phyloP scores from a whole-genome alignment of 768 basidiomycete species.

The Galerina marginata region DNA sequence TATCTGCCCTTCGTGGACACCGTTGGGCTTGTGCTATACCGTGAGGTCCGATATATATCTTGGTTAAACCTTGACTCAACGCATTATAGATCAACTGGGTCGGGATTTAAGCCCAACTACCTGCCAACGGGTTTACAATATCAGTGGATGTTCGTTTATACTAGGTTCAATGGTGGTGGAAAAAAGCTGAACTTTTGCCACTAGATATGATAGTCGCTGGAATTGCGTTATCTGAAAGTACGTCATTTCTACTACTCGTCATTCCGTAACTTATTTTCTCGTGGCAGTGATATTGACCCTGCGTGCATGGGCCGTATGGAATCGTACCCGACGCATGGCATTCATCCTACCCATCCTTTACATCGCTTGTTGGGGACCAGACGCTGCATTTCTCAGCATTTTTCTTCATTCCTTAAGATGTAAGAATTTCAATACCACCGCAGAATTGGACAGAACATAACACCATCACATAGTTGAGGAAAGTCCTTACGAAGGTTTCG shows the following conservation, averaged over 20 bases:
- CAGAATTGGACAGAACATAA: background rate
- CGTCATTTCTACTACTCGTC: background rate
- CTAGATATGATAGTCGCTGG: constrained; percentile 12
- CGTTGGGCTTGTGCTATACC: constrained; percentile 13
- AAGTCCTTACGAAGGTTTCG: constrained; percentile 6
- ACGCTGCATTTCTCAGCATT: constrained; percentile 11
- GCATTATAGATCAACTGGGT: background rate
- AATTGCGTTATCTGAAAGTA: constrained; percentile 7
- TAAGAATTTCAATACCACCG: background rate
- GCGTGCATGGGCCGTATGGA: constrained; percentile 29
- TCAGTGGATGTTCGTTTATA: constrained; percentile 3
- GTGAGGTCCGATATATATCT: constrained; percentile 2
- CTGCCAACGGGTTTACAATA: constrained; percentile 1
- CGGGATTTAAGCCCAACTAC: background rate
- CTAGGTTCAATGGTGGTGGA: background rate
- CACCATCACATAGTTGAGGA: background rate
- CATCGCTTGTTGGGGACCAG: constrained; percentile 11
- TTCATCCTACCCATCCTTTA: constrained; percentile 15
- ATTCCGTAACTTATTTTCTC: background rate
- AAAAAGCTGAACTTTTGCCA: background rate
- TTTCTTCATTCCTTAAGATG: constrained; percentile 14
- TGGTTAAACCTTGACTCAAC: background rate
- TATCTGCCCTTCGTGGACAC: constrained; percentile 29
- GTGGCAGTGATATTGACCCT: constrained; percentile 26
- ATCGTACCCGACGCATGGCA: constrained; percentile 15